Conservation (phyloP, 2,329 filamentous ascomycete genomes). For the Xylaria digitata region DNA sequence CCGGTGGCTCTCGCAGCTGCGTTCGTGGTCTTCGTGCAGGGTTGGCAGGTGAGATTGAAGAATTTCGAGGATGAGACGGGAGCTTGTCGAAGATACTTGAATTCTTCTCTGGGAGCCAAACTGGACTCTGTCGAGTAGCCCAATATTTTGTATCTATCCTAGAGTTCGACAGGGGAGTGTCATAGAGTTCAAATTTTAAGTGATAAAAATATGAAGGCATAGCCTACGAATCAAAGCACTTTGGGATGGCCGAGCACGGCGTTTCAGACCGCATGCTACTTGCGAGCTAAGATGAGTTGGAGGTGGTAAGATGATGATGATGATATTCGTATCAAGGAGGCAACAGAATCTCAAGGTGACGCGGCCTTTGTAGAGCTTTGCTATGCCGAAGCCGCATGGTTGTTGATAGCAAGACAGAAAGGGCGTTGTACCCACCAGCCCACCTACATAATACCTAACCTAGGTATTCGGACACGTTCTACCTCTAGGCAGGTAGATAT, state of each 20-base stretch:
- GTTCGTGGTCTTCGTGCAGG: conserved; percentile 26
- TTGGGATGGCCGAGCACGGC: conserved; percentile 5
- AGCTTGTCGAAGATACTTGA: conserved; percentile 67
- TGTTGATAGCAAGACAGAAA: not conserved
- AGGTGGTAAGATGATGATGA: conserved; percentile 13
- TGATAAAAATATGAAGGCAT: conserved; percentile 75
- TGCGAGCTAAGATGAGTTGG: conserved; percentile 22
- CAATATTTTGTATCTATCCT: conserved; percentile 28
- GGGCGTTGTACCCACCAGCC: not conserved
- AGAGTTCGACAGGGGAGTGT: conserved; percentile 54
- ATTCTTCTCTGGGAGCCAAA: conserved; percentile 64
- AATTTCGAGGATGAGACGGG: conserved; percentile 59
- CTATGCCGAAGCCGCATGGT: conserved; percentile 38
- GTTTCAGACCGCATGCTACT: conserved; percentile 23
- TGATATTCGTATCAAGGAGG: conserved; percentile 37
- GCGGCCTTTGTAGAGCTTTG: conserved; percentile 18
- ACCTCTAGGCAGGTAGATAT: too few species aligned
- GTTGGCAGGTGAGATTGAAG: conserved; percentile 20
- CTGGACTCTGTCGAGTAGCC: conserved; percentile 39
- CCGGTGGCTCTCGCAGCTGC: conserved; percentile 33
- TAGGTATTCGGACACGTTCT: too few species aligned
- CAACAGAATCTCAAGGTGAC: conserved; percentile 40
- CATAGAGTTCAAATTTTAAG: conserved; percentile 74
- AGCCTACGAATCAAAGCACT: conserved; percentile 45
- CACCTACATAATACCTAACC: too few species aligned